Evolutionary conservation across 2,329 filamentous ascomycete genomes (phyloP), one percentile per base, ranked within the genome.

Genomic region (Arthrinium phaeospermum): DNA sequence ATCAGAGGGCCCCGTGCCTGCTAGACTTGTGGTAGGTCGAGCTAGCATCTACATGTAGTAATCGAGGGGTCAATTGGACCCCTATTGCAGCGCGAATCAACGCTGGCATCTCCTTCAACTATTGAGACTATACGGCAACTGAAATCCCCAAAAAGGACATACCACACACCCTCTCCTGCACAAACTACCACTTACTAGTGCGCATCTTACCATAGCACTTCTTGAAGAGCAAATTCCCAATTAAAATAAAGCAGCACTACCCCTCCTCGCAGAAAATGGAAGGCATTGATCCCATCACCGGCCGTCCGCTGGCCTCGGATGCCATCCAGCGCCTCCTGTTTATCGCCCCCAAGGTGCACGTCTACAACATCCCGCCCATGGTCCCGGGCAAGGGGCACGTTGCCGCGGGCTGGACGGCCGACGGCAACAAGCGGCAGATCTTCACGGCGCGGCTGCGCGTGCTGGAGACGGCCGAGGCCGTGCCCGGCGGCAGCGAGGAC

Each of bases 311-410:
- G 76, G 91, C 93, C 71, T 81, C 90, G 70, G 93, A 94, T 80
- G 92, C 94, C 77, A 96, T 97, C 83, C 93, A 96, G 83, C 92
- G 94, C 81, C 87, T 96, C 80, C 92, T 97, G 81, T 95, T 94
- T 88, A 85, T 95, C 81, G 90, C 91, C 75, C 85, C 88, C 78
- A 86, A 88, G 75, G 92, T 96, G 75, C 94, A 97, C 85, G 89
- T 97, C 86, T 98, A 97, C 87, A 91, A 92, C 79, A 95, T 97
- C 81, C 94, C 94, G 24, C 94, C 94, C 34, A 86, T 95, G 72
- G 88, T 91, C 64, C 92, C 92, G 24, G 94, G 91, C 77, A 92
- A 93, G 81, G 94, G 94, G 81, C 93, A 97, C 86, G 89, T 88
- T 47, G 94, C 95, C 73, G 87, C 91, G 16, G 85, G 88, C 75